Base-by-base conservation (phyloP, 169 alveolate genomes). In the Fabrea salina region DNA sequence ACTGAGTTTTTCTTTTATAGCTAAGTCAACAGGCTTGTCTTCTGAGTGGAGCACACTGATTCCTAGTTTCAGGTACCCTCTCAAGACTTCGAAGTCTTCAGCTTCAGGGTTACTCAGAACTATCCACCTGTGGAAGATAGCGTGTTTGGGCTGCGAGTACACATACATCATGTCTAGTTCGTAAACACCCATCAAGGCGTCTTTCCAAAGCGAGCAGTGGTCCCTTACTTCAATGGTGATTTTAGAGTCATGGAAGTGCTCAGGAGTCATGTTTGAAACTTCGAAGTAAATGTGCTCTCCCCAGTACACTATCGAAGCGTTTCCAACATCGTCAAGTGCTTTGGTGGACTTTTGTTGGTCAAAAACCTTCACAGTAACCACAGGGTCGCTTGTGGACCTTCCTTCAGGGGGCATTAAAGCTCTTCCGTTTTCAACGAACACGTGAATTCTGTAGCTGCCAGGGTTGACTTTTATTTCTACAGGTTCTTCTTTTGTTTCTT, bases 61-160 rank as follows among this genome's bases (percentile, higher is more conserved):
- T 3, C 89, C 59, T 43, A 91, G 49, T 68, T 86, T 87, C 70
- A 91, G 66, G 74, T 88, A 88, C 8, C 93, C 95, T 43, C 84
- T 79, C n/a, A 86, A 72, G 59, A 87, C 87, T 35, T 79, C 84
- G 37, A 85, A 83, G 33, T 86, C 84, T 40, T 76, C 68, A 0
- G 88, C 56, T 16, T 79, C 70, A 0, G 95, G 93, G 72, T 87
- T 83, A n/a, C 90, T 85, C 22, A 91, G 58, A 22, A 91, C 94
- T 8, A 91, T 56, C 93, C 95, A 91, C 70, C 79, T 77, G 61
- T 88, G 90, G 3, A 79, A 58, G 2, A 91, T 78, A 1, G 85
- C 35, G 71, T 91, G 95, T 53, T 91, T 80, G 47, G 78, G 83
- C 75, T 74, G 51, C 71, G 78, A 71, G 68, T 91, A 91, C 13